Base-by-base conservation (phyloP, 306 rosid genomes). In the Ammopiptanthus mongolicus region DNA sequence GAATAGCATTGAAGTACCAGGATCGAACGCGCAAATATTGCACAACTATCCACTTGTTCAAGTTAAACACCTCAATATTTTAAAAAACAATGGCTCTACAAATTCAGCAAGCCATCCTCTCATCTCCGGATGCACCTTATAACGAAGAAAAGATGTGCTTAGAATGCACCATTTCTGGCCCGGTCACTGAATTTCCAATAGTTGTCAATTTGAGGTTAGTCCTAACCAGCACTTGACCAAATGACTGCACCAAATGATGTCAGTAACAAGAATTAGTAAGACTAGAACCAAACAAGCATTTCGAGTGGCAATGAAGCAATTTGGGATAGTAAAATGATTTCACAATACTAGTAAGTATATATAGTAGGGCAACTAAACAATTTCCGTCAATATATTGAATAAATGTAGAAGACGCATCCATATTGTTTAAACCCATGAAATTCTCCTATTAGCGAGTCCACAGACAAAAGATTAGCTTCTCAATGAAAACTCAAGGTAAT, bases 181-280 rank as follows among this genome's bases (percentile, higher is more conserved):
- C 46, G 51, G 70, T 61, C 81, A 33, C 42, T 15, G 65, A 71
- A 44, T 67, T 73, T 58, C 75, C 70, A 69, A 56, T 62, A 41
- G 70, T 47, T 31, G 57, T 78, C 79, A 77, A 52, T 60, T 68
- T 78, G 81, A 10, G 46, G 83, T 83, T 55, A 44, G 83, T 78
- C 83, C 86, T 78, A 73, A 68, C 58, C 81, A 73, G 74, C 74
- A 65, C 74, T 68, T 53, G 47, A 73, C 70, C 64, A 83, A 78
- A 17, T 74, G 56, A 63, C 81, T 74, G 84, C 28, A 74, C 47
- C 74, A 68, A 74, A 74, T 31, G 42, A 14, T 47, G 61, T 46
- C 57, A 8, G 64, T 44, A 23, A 42, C 25, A 69, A 50, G 36
- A 77, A 62, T 11, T 31, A 28, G 29, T 2, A 33, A 11, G 15